Conservation (phyloP, 2,329 filamentous ascomycete species). For the Magnaporthiopsis rhizophila region DNA sequence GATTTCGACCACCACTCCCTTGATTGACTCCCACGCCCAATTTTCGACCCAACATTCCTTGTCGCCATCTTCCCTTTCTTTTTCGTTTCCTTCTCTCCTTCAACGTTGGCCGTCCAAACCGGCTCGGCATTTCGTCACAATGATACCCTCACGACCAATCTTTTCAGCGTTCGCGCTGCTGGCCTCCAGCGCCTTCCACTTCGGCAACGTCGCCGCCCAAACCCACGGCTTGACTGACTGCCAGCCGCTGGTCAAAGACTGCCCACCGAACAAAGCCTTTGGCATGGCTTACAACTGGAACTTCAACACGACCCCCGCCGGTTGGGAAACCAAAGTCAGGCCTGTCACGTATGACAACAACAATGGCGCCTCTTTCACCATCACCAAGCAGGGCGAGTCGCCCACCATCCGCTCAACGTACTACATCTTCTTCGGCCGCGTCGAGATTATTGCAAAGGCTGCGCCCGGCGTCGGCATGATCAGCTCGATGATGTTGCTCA, state of each 20-base stretch:
- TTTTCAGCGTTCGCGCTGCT: conserved; percentile 30
- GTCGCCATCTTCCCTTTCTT: background rate
- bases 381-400: conserved; percentile 62
- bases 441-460: conserved; percentile 71
- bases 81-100: background rate
- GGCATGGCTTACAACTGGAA: conserved; percentile 53
- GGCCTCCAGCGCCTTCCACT: conserved; percentile 29
- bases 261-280: conserved; percentile 64
- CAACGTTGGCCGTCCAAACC: background rate
- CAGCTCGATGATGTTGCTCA: conserved; percentile 75
- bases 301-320: conserved; percentile 52
- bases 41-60: background rate
- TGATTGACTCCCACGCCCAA: background rate
- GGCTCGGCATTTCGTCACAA: conserved; percentile 4
- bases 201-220: conserved; percentile 51
- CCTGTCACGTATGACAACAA: conserved; percentile 48
- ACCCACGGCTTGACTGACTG: conserved; percentile 58
- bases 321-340: conserved; percentile 65
- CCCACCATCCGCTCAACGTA: conserved; percentile 73
- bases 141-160: conserved; percentile 20
- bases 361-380: conserved; percentile 63
- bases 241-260: conserved; percentile 63
- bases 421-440: conserved; percentile 79
- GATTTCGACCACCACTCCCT: background rate
- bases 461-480: conserved; percentile 69